Evolutionary conservation across 2,329 filamentous ascomycete genomes (phyloP).

Genomic region (Stromatinia cepivora): DNA sequence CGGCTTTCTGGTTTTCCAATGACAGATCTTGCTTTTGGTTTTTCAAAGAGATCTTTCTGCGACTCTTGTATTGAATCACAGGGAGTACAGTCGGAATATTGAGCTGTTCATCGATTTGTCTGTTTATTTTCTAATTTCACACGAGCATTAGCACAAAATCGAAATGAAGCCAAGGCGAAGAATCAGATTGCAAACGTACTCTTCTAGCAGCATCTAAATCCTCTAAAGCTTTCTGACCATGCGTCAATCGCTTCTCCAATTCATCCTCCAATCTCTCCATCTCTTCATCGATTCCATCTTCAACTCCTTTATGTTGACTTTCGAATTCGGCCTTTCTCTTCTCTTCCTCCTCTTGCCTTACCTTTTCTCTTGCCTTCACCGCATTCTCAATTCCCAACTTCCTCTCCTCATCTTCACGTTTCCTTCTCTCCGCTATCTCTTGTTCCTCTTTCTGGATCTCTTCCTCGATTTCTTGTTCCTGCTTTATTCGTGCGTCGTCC

Average conservation of each 20-base stretch:
- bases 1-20: neutral
- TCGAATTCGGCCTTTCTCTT: conserved; percentile 29
- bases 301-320: conserved; percentile 27
- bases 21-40: neutral
- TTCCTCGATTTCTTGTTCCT: conserved; percentile 28
- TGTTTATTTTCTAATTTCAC: conserved; percentile 34
- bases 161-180: neutral
- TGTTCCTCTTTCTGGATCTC: conserved; percentile 29
- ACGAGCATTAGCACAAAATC: conserved; percentile 5
- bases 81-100: conserved; percentile 35
- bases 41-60: conserved; percentile 27
- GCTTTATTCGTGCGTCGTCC: conserved; percentile 24
- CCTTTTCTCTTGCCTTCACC: conserved; percentile 24
- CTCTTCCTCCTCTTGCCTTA: conserved; percentile 32
- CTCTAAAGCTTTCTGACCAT: conserved; percentile 32
- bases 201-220: conserved; percentile 35
- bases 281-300: conserved; percentile 32
- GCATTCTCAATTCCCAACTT: conserved; percentile 23
- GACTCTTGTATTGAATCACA: conserved; percentile 32
- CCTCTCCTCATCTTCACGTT: conserved; percentile 31
- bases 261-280: conserved; percentile 37
- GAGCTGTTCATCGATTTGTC: conserved; percentile 35
- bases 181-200: conserved; percentile 22
- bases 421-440: conserved; percentile 29
- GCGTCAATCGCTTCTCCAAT: conserved; percentile 34